phyloP scores from a whole-genome alignment of 2,329 filamentous ascomycete species.

The Stachybotrys elegans region DNA sequence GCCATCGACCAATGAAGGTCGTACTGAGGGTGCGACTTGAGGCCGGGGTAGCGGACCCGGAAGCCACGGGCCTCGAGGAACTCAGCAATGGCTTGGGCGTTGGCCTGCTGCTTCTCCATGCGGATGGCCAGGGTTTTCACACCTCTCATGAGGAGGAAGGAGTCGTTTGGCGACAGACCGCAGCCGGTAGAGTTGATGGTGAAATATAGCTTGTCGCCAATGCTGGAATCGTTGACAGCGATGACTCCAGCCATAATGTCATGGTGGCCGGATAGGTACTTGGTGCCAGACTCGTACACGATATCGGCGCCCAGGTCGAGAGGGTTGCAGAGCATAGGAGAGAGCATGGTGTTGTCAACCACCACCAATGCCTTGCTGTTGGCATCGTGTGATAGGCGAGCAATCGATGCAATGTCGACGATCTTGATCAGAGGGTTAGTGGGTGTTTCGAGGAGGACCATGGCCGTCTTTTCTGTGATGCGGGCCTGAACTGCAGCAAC shows the following conservation, averaged over 20 bases:
- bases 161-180: conserved; percentile 90
- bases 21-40: conserved; percentile 94
- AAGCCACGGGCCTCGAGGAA: conserved; percentile 91
- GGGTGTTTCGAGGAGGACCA: conserved; percentile 93
- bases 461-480: conserved; percentile 76
- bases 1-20: conserved; percentile 95
- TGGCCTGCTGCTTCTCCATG: conserved; percentile 97
- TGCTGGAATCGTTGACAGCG: conserved; percentile 73
- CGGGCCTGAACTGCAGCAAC: conserved; percentile 64
- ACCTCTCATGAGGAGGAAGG: conserved; percentile 89
- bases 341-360: conserved; percentile 99
- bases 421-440: conserved; percentile 99
- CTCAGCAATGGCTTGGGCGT: conserved; percentile 83
- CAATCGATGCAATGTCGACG: conserved; percentile 81
- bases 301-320: conserved; percentile 93
- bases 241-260: conserved; percentile 99
- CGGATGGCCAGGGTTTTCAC: conserved; percentile 96
- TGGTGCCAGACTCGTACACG: conserved; percentile 95
- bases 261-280: conserved; percentile 96
- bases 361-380: conserved; percentile 79
- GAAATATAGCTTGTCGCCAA: conserved; percentile 91
- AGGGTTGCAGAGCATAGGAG: conserved; percentile 88
- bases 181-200: conserved; percentile 96
- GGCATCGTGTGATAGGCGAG: conserved; percentile 67
- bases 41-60: conserved; percentile 88